Conservation (phyloP, 2,329 filamentous ascomycete species). For the Clarireedia sp. region DNA sequence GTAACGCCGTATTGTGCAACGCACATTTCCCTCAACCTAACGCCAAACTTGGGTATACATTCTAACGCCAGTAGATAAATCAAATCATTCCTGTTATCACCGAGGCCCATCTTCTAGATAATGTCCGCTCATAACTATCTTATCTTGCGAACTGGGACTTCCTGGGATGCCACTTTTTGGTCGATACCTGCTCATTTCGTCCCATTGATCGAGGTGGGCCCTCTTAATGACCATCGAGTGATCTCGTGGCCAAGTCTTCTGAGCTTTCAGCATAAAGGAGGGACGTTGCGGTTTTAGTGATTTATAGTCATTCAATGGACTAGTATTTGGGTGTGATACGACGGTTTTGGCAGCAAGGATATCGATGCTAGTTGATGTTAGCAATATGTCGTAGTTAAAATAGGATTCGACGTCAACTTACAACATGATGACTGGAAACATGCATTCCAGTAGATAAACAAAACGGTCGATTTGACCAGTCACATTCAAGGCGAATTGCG, state of each 20-base stretch:
- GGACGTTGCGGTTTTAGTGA: neutral
- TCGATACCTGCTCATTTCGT: neutral
- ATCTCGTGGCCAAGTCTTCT: neutral
- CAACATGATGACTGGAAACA: constrained; percentile 37
- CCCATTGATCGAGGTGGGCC: neutral
- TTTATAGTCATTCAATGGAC: neutral
- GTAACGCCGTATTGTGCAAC: no score
- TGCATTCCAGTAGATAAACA: constrained; percentile 35
- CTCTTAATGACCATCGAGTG: neutral
- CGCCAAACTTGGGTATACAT: no score
- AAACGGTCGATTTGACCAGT: constrained; percentile 36
- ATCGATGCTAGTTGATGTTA: constrained; percentile 13
- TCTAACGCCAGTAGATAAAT: no score
- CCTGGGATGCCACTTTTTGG: neutral
- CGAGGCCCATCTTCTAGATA: no score
- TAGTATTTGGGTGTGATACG: neutral
- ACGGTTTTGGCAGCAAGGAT: constrained; percentile 13
- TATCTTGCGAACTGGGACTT: neutral
- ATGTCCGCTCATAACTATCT: neutral
- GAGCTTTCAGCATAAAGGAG: neutral
- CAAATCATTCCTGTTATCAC: no score
- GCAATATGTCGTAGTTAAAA: neutral
- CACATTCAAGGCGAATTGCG: constrained; percentile 32
- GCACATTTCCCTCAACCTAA: no score
- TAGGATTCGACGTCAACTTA: constrained; percentile 18